Base-by-base conservation (phyloP, 2,329 filamentous ascomycete genomes). In the Colletotrichum sp. region DNA sequence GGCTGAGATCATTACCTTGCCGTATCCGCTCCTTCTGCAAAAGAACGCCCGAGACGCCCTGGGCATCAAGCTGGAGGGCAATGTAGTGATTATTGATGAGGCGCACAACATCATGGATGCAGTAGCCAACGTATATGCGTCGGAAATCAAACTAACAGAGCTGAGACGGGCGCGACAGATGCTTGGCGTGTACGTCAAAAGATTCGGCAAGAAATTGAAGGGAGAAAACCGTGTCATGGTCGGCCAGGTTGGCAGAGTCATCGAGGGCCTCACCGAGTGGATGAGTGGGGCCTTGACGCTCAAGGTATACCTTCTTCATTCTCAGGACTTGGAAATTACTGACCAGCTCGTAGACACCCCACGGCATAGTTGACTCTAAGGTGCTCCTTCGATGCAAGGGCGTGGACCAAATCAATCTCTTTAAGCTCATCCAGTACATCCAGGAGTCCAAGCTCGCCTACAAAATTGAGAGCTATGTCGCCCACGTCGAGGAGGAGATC, bases 61-160 rank as follows among this genome's bases (percentile, higher is more conserved):
- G 0, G 94, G 94, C 0, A 92, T 99, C 58, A 96, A 94, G 28
- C 85, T 99, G 10, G 96, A 97, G 79, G 92, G 93, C 7, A 97
- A 98, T 80, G 89, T 99, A 1, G 92, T 99, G n/a, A 94, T 99
- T 30, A 95, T 99, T 63, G 97, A 99, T 79, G 97, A 99, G 86
- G 97, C 97, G 0, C 97, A 99, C 82, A 99, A 99, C 81, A 91
- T 99, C 68, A 98, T 98, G 94, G 96, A 98, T 82, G 96, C 96
- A 0, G 95, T 99, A 61, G 91, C 95, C 18, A 94, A 93, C 61
- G 97, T 98, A 38, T 93, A 98, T 82, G 96, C 96, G 0, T 92
- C 95, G 0, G 92, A 94, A 43, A 89, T 98, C 24, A 91, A 91
- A 4, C 86, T 98, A 5, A 86, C 87, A 30, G 96, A 98, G 77